These are phyloP conservation scores for Niveomyces coronatus DNA, from an alignment of 2,329 filamentous ascomycete genomes.

Conservation along the genomic window DNA sequence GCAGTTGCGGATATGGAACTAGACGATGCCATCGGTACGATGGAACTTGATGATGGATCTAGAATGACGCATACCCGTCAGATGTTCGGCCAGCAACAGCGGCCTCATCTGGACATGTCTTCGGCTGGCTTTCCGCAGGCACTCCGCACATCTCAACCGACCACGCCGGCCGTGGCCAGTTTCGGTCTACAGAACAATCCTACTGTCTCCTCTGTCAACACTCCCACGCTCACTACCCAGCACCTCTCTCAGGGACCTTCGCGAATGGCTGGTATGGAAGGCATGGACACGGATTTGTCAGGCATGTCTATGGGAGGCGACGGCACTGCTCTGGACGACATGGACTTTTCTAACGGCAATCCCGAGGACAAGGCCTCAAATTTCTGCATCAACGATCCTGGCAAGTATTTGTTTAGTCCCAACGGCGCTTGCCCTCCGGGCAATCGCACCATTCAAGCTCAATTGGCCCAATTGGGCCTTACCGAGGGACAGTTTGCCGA, in stretches of 20 bases:
- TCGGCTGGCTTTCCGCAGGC: constrained; percentile 68
- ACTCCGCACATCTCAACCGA: constrained; percentile 74
- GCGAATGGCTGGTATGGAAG: constrained; percentile 38
- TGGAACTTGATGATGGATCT: constrained; percentile 53
- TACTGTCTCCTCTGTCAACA: constrained; percentile 94
- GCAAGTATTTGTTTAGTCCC: constrained; percentile 84
- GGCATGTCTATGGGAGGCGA: constrained; percentile 51
- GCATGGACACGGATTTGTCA: constrained; percentile 65
- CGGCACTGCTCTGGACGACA: constrained; percentile 37
- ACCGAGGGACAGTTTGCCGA: constrained; percentile 69
- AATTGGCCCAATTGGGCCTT: constrained; percentile 62
- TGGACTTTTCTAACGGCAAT: constrained; percentile 37
- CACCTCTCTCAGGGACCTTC: constrained; percentile 48
- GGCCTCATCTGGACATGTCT: constrained; percentile 69
- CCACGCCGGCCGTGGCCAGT: constrained; percentile 67
- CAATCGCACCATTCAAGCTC: constrained; percentile 55
- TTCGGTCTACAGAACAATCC: constrained; percentile 86
- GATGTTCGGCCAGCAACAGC: constrained; percentile 53
- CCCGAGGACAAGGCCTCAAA: constrained; percentile 31
- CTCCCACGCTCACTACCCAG: constrained; percentile 76
- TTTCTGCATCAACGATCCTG: constrained; percentile 79
- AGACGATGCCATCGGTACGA: constrained; percentile 66
- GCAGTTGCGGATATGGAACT: constrained; percentile 92
- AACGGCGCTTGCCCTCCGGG: constrained; percentile 60
- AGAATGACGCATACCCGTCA: constrained; percentile 61